Conservation (phyloP, 1,139 yeast genomes). For the Taphrina confusa region DNA sequence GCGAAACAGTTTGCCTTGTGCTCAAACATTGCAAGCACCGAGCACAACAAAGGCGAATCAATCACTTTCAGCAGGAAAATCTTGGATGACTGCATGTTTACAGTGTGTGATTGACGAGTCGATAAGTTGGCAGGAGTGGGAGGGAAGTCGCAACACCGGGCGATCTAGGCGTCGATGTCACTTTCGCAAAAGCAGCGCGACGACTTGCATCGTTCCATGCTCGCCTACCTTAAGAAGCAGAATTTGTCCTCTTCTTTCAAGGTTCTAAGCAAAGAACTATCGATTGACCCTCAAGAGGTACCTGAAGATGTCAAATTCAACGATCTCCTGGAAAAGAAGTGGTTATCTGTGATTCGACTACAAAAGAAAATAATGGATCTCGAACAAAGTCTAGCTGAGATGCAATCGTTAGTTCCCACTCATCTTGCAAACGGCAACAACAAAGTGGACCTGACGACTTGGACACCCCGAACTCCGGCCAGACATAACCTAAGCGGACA, state of each 20-base stretch:
- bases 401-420: slow-evolving; percentile 29
- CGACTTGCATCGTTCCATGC: slow-evolving; percentile 24
- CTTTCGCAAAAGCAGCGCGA: slow-evolving; percentile 28
- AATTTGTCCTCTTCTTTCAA: slow-evolving; percentile 6
- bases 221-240: slow-evolving; percentile 20
- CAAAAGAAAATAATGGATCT: slow-evolving; percentile 60
- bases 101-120: too few species aligned
- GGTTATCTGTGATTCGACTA: slow-evolving; percentile 81
- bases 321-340: slow-evolving; percentile 69
- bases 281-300: neutral
- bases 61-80: too few species aligned
- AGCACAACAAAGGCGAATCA: too few species aligned
- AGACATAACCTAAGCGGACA: slow-evolving; percentile 58
- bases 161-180: too few species aligned
- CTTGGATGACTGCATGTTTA: too few species aligned
- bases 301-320: slow-evolving; percentile 7
- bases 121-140: too few species aligned
- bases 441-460: slow-evolving; percentile 49
- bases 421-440: slow-evolving; percentile 32
- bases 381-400: slow-evolving; percentile 24
- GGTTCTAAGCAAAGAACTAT: slow-evolving; percentile 20
- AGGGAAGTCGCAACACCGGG: too few species aligned
- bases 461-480: slow-evolving; percentile 66
- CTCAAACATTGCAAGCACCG: too few species aligned
- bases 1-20: too few species aligned